Evolutionary conservation across 805 yeast genomes (phyloP).

Genomic region (Citeromyces matritensis): DNA sequence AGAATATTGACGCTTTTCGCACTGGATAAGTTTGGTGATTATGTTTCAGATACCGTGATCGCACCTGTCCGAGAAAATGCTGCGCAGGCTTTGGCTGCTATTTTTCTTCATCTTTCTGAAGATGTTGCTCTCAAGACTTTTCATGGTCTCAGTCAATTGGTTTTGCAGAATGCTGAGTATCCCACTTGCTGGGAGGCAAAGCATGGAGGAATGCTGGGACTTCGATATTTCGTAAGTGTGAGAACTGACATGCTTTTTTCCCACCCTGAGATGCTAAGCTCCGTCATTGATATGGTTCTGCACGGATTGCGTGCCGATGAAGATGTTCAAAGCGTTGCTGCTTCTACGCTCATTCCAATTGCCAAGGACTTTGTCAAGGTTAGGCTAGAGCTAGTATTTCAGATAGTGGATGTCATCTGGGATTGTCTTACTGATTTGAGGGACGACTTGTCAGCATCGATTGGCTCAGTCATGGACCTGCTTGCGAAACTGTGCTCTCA

Average conservation of each 20-base stretch:
- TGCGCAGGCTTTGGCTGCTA: slow-evolving; percentile 87
- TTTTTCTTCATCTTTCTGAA: slow-evolving; percentile 58
- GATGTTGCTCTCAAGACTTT: slow-evolving; percentile 48
- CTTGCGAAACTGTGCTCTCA: slow-evolving; percentile 79
- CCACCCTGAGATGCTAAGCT: slow-evolving; percentile 43
- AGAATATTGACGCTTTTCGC: slow-evolving; percentile 79
- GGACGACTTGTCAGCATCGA: slow-evolving; percentile 89
- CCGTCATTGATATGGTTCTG: slow-evolving; percentile 71
- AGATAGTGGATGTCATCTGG: slow-evolving; percentile 69
- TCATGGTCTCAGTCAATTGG: slow-evolving; percentile 47
- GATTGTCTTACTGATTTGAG: slow-evolving; percentile 67
- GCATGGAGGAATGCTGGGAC: slow-evolving; percentile 94
- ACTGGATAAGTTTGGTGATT: slow-evolving; percentile 91
- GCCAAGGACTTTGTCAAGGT: slow-evolving; percentile 73
- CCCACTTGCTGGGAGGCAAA: slow-evolving; percentile 81
- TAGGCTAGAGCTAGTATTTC: slow-evolving; percentile 30
- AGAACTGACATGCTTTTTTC: slow-evolving; percentile 62
- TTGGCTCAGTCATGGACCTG: slow-evolving; percentile 92
- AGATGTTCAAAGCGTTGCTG: slow-evolving; percentile 95
- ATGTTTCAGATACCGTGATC: slow-evolving; percentile 91
- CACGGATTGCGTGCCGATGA: slow-evolving; percentile 76
- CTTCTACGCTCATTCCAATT: slow-evolving; percentile 83
- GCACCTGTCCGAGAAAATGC: slow-evolving; percentile 97
- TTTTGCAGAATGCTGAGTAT: slow-evolving; percentile 38
- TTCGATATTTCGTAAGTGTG: slow-evolving; percentile 83